A percentile compares a stretch with the other conserved stretches of the same genome.
These are phyloP conservation scores for Tubosaeta brunneosetosa DNA, from an alignment of 768 basidiomycete genomes.

Conservation along the genomic window DNA sequence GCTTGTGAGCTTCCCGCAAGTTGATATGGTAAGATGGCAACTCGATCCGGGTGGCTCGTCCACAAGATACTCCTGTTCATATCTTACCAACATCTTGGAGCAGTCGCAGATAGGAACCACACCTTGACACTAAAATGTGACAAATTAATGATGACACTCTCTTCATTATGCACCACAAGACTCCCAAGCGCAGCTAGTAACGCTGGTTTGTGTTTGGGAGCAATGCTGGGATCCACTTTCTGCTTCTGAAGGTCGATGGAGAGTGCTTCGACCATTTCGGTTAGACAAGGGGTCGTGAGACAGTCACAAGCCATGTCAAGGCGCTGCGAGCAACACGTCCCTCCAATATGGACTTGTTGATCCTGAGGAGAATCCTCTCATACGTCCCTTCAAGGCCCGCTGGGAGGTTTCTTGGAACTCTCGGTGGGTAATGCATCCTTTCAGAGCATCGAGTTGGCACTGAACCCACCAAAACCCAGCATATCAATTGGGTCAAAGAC, in stretches of 20 bases:
- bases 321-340: neutral
- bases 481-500: neutral
- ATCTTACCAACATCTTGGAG: too few species aligned
- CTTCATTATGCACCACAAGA: neutral
- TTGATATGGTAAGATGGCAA: neutral
- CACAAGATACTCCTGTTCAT: neutral
- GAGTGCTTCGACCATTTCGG: constrained; percentile 1
- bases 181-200: neutral
- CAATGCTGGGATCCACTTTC: neutral
- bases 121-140: constrained; percentile 2
- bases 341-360: neutral
- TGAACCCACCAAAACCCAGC: constrained; percentile 3
- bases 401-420: neutral
- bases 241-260: neutral
- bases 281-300: constrained; percentile 2
- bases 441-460: neutral
- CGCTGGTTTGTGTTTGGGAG: neutral
- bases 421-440: neutral
- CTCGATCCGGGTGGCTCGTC: neutral
- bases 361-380: neutral
- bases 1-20: neutral
- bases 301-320: neutral
- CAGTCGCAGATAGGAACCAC: neutral
- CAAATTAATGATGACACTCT: neutral
- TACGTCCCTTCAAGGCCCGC: neutral